Base-by-base conservation (phyloP, 2,329 filamentous ascomycete species). In the Aspergillus phoenicis region DNA sequence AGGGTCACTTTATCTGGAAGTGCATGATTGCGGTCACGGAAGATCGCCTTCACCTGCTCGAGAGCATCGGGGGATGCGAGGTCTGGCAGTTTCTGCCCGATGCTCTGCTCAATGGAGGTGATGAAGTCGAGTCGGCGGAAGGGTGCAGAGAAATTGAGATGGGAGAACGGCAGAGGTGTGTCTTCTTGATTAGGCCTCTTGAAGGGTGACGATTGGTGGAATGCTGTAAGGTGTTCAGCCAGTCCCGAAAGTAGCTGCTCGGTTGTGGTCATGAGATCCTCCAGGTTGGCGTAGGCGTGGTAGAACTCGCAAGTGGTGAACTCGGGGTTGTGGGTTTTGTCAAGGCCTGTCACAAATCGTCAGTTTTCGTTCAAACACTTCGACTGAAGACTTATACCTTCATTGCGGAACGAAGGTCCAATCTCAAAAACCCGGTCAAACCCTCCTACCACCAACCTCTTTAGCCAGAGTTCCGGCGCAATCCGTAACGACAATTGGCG, bases 281-380 rank as follows among this genome's bases (percentile, higher is more conserved):
- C 80, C 0, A 97, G 83, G 65, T 89, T 90, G 62, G 89, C 87
- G 70, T 93, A 96, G 2, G 93, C 89, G 63, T 90, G 89, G 78
- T 99, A 99, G 78, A 97, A 98, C 78, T 99, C 95, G 81, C 94
- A 98, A 62, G 91, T 98, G 48, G 91, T 95, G 78, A 98, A 99
- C 73, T 99, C 95, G 0, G 95, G 94, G 72, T 99, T 99, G 75
- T 99, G 95, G 0, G 92, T 97, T 30, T 85, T 85, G 75, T 97
- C 93, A 38, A 97, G 77, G 1, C 84, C 84, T 81, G 39, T 39
- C 22, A 39, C 53, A 38, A 52, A 28, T 41, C n/a, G 43, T 26
- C 49, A 26, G 43, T 43, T 24, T 5, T 22, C 20, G 15, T 28
- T 10, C 20, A 1, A 17, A 7, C 11, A 26, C 41, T 15, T 22